These are phyloP conservation scores for Thermothielavioides terrestris DNA, from an alignment of 495 filamentous ascomycete species.

Conservation along the genomic window DNA sequence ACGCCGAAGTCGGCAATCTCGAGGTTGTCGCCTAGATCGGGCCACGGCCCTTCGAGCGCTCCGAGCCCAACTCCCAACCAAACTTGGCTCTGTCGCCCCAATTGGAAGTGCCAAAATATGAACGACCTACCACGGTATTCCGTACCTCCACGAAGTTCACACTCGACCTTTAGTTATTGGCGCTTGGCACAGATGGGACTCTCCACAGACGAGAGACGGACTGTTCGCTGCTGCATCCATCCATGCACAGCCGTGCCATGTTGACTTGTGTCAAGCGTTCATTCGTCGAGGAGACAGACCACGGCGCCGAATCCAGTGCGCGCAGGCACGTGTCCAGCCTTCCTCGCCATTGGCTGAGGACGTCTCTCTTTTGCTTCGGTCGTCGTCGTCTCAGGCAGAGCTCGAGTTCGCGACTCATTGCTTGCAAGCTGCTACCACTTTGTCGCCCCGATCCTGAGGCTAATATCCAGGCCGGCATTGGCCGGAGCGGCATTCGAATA, in stretches of 20 bases:
- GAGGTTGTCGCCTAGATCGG: too few relatives aligned
- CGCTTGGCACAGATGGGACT: slow-evolving; percentile 14
- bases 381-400: too few relatives aligned
- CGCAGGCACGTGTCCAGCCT: slow-evolving; percentile 9
- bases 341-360: slow-evolving; percentile 8
- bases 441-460: too few relatives aligned
- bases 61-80: too few relatives aligned
- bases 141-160: background rate
- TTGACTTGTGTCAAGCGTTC: slow-evolving; percentile 28
- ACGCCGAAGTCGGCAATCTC: too few relatives aligned
- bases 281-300: slow-evolving; percentile 22
- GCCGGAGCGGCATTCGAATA: too few relatives aligned
- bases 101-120: background rate
- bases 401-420: too few relatives aligned
- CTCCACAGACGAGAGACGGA: slow-evolving; percentile 12
- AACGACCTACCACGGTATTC: background rate
- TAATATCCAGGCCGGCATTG: too few relatives aligned
- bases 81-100: background rate
- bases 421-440: too few relatives aligned
- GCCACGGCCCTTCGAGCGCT: too few relatives aligned
- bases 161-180: background rate
- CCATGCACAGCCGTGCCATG: slow-evolving; percentile 10
- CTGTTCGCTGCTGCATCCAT: slow-evolving; percentile 18
- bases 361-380: too few relatives aligned
- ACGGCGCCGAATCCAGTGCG: slow-evolving; percentile 12